Conservation (phyloP, 441 rosid species). For the Biscutella laevigata region DNA sequence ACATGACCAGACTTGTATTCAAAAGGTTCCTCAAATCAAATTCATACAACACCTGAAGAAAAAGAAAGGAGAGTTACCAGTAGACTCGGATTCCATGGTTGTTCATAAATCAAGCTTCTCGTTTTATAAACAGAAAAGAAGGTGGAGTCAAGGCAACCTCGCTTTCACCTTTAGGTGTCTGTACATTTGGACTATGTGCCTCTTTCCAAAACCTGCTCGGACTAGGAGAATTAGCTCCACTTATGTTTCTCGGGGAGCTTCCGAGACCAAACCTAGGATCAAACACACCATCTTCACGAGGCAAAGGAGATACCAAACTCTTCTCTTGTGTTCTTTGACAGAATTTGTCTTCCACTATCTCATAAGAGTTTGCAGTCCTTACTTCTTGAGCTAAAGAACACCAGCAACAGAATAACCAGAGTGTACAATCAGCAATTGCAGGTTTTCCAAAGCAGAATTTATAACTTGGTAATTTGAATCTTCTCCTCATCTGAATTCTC, state of each 20-base stretch:
- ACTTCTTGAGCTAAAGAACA: constrained; percentile 91
- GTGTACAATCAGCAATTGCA: constrained; percentile 46
- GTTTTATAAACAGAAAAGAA: constrained; percentile 40
- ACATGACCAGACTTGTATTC: neutral
- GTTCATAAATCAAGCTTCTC: constrained; percentile 32
- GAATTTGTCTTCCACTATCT: constrained; percentile 56
- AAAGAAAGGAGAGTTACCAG: neutral
- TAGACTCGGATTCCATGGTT: neutral
- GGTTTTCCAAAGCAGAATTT: constrained; percentile 56
- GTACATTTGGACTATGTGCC: constrained; percentile 31
- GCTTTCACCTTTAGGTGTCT: constrained; percentile 35
- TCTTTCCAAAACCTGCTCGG: constrained; percentile 40
- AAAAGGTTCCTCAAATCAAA: constrained; percentile 4
- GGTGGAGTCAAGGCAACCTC: constrained; percentile 60
- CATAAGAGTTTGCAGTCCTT: constrained; percentile 63
- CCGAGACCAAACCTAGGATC: constrained; percentile 29
- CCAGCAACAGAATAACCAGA: constrained; percentile 88
- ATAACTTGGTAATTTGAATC: constrained; percentile 63
- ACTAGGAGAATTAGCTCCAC: constrained; percentile 34
- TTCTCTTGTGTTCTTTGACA: constrained; percentile 26
- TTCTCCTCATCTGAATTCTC: constrained; percentile 85
- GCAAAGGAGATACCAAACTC: constrained; percentile 35
- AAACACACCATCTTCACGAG: constrained; percentile 34
- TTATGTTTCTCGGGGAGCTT: constrained; percentile 27
- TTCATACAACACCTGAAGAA: neutral